phyloP scores from a whole-genome alignment of 345 rosid genomes.

The Camelina neglecta region DNA sequence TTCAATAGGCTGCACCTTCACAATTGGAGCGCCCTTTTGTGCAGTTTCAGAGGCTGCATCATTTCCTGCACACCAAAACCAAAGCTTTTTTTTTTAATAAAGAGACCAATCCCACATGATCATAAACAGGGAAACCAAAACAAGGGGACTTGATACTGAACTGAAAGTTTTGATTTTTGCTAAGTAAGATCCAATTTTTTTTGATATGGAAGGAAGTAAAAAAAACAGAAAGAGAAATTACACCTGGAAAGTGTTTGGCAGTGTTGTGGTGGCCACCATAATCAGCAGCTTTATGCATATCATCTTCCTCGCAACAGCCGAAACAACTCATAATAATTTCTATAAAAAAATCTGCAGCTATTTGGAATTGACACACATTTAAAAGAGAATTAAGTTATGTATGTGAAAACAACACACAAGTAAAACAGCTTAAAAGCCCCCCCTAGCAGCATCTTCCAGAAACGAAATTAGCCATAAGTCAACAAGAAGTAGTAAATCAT shows the following conservation, averaged over 20 bases:
- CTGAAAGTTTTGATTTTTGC: background rate
- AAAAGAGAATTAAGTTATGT: background rate
- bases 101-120: background rate
- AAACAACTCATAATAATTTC: conserved; percentile 71
- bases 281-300: conserved; percentile 67
- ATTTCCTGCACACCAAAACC: conserved; percentile 44
- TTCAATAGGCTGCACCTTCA: conserved; percentile 74
- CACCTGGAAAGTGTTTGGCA: conserved; percentile 68
- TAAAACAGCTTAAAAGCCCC: background rate
- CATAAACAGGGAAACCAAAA: background rate
- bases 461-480: too few relatives aligned
- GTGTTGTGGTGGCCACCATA: conserved; percentile 62
- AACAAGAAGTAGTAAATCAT: too few relatives aligned
- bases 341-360: background rate
- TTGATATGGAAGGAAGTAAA: background rate
- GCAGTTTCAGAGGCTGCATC: conserved; percentile 60
- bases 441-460: background rate
- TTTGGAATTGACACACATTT: background rate
- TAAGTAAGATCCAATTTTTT: background rate
- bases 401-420: background rate
- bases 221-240: too few relatives aligned
- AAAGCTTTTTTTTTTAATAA: background rate
- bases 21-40: conserved; percentile 57
- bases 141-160: background rate
- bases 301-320: conserved; percentile 80